A percentile compares a stretch with the other conserved stretches of the same genome.
These are phyloP conservation scores for Boletellus ananiceps DNA, from an alignment of 768 basidiomycete genomes.

Conservation along the genomic window DNA sequence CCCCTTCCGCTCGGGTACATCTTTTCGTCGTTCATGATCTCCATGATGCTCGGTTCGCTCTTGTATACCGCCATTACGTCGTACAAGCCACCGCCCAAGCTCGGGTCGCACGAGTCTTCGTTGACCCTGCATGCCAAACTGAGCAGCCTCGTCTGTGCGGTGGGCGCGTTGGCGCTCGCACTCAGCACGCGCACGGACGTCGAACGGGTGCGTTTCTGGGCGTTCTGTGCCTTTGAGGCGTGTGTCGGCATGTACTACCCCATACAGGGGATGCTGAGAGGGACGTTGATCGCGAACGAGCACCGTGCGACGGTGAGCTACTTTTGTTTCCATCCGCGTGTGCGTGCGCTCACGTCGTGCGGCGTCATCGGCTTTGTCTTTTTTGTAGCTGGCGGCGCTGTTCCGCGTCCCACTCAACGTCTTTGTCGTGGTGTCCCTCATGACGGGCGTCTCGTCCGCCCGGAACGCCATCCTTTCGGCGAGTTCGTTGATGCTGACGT, in stretches of 20 bases:
- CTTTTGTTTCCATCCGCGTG: not conserved
- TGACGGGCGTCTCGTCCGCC: constrained; percentile 66
- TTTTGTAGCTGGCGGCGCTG: constrained; percentile 53
- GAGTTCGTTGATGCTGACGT: constrained; percentile 51
- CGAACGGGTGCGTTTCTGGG: constrained; percentile 58
- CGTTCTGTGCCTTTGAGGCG: constrained; percentile 71
- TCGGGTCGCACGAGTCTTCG: constrained; percentile 33
- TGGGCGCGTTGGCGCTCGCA: constrained; percentile 53
- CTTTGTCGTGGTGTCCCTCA: constrained; percentile 64
- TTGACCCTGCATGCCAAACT: constrained; percentile 63
- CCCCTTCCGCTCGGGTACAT: constrained; percentile 71
- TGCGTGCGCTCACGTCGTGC: not conserved
- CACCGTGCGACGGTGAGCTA: constrained; percentile 64
- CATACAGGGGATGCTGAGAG: constrained; percentile 69
- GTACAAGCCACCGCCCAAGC: constrained; percentile 20
- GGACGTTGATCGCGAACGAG: constrained; percentile 62
- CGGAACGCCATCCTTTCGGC: constrained; percentile 56
- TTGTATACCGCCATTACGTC: constrained; percentile 54
- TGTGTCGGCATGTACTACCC: constrained; percentile 81
- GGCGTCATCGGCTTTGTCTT: not conserved
- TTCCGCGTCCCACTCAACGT: constrained; percentile 74
- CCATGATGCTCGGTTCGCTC: constrained; percentile 77
- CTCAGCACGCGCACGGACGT: constrained; percentile 40
- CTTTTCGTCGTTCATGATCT: constrained; percentile 77
- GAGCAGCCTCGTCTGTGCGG: constrained; percentile 57